Evolutionary conservation across 2,329 filamentous ascomycete genomes (phyloP), one percentile per base, ranked within the genome.

Genomic region (Fragosphaeria purpurea): DNA sequence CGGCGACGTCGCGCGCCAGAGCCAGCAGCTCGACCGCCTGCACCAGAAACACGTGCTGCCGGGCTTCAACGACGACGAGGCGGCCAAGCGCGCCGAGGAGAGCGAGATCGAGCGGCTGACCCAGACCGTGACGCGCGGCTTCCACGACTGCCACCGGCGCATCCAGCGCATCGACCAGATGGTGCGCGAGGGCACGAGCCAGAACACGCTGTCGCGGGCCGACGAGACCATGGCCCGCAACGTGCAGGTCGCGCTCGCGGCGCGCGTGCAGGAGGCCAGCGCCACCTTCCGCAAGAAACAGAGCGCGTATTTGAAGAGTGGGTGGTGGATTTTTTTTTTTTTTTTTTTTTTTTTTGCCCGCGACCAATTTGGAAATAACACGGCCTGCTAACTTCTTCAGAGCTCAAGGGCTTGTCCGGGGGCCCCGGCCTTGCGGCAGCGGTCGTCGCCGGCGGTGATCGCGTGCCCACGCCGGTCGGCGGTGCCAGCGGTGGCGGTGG

Each of bases 31-130:
- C 35, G 93, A 97, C 63, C 88, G 90, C 63, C 74, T 98, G 55
- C 93, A 98, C 66, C 89, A 95, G 69, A 97, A 97, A 66, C 93
- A 98, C 68, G 86, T 98, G 42, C 76, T 98, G 11, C 93, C 93
- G 0, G 90, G 91, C 33, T 98, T 98, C 69, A 89, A 97, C 63
- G 93, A 98, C 61, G 91, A 97, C 60, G 87, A 89, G 50, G 56
- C 55, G 13, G 79, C 88, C 41, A 93, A 95, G 70, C 83, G 76
- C 64, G 79, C 80, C 54, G 93, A 98, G 65, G 93, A 97, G 70
- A 72, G 79, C 47, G 84, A 94, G 63, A 98, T 98, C 61, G 93
- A 98, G 70, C 75, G 76, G 55, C 73, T 97, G 61, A 98, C 93
- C 0, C 88, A 94, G 67, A 80, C 86, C 54, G 93, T 98, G 61